Evolutionary conservation across 2,329 filamentous ascomycete species (phyloP).

Genomic region (Lasiodiplodia sp.): DNA sequence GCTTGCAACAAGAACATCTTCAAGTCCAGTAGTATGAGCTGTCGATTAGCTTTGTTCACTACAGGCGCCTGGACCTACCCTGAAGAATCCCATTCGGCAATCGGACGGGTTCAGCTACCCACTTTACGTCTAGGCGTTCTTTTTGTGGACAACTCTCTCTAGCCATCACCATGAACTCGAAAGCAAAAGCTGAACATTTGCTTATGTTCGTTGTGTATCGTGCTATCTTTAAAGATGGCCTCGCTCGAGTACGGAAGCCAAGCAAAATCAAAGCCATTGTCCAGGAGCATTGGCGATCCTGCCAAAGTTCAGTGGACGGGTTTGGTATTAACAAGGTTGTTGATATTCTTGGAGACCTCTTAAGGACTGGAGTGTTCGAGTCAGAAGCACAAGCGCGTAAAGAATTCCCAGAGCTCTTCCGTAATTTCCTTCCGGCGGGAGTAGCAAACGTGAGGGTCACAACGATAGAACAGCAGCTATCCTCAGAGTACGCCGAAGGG

Average conservation of each 20-base stretch:
- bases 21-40: too few species aligned
- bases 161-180: not conserved
- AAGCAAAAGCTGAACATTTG: constrained; percentile 1
- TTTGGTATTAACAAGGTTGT: not conserved
- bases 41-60: too few species aligned
- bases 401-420: constrained; percentile 9
- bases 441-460: not conserved
- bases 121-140: too few species aligned
- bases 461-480: not conserved
- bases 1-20: not conserved
- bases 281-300: constrained; percentile 3
- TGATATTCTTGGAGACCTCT: constrained; percentile 5
- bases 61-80: too few species aligned
- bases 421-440: not conserved
- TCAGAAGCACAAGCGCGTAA: constrained; percentile 1
- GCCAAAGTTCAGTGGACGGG: not conserved
- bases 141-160: not conserved
- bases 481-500: not conserved
- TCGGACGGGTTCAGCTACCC: too few species aligned
- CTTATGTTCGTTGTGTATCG: not conserved
- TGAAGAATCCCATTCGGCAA: too few species aligned
- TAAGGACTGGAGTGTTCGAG: constrained; percentile 6
- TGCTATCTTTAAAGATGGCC: constrained; percentile 3
- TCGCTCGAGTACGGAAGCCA: constrained; percentile 12
- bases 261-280: constrained; percentile 10